Conservation (phyloP, 2,329 filamentous ascomycete genomes). For the Penicillium occitanis region DNA sequence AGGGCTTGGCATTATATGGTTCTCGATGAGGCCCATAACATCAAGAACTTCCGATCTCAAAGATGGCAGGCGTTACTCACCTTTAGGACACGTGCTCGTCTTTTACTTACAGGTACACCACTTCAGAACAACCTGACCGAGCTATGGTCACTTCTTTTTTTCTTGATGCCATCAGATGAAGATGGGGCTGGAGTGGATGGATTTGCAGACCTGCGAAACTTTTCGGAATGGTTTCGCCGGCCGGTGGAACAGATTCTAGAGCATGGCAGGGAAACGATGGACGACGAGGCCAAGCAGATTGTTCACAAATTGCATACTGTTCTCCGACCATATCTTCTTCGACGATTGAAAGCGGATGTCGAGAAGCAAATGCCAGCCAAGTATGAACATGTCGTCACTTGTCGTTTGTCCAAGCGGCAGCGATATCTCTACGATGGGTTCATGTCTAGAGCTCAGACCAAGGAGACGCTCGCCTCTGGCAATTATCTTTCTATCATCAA, state of each 20-base stretch:
- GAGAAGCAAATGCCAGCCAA: constrained; percentile 99
- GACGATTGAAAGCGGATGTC: constrained; percentile 90
- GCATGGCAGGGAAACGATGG: constrained; percentile 88
- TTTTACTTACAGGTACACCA: constrained; percentile 89
- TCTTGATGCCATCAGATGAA: constrained; percentile 84
- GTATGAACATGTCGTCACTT: constrained; percentile 96
- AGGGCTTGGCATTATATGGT: constrained; percentile 97
- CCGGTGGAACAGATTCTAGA: constrained; percentile 96
- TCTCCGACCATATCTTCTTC: constrained; percentile 83
- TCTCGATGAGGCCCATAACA: constrained; percentile 97
- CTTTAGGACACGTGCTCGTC: constrained; percentile 83
- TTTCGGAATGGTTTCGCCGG: constrained; percentile 92
- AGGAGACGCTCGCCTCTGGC: constrained; percentile 82
- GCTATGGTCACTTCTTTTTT: constrained; percentile 94
- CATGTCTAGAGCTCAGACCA: constrained; percentile 83
- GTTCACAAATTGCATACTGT: constrained; percentile 94
- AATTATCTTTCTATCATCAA: constrained; percentile 99
- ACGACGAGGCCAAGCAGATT: constrained; percentile 87
- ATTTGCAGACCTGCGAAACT: constrained; percentile 92
- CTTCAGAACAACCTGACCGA: constrained; percentile 96
- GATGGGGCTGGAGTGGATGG: constrained; percentile 75
- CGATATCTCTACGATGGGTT: constrained; percentile 96
- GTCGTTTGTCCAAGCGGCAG: constrained; percentile 90
- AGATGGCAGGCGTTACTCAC: constrained; percentile 93
- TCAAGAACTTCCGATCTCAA: constrained; percentile 98